phyloP scores from a whole-genome alignment of 2,329 filamentous ascomycete genomes.

The Sporothrix schenckii region DNA sequence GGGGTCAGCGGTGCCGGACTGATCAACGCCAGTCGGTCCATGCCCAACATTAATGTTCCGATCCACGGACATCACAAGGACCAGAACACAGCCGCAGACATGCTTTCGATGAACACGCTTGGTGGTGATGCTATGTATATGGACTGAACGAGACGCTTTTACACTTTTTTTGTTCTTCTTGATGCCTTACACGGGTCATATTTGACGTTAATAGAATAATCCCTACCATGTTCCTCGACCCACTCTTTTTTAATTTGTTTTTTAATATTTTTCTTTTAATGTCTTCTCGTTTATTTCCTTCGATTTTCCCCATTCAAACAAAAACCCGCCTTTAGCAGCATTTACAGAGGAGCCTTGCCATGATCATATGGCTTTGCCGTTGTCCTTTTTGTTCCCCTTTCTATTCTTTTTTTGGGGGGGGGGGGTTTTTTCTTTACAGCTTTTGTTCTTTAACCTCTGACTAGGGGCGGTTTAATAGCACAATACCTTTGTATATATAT shows the following conservation, averaged over 20 bases:
- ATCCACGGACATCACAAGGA: slow-evolving; percentile 43
- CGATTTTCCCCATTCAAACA: no score
- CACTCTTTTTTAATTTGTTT: not conserved
- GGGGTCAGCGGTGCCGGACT: slow-evolving; percentile 34
- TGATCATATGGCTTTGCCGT: not conserved
- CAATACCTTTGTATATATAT: not conserved
- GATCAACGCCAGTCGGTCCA: slow-evolving; percentile 26
- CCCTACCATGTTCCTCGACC: not conserved
- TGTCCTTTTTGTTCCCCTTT: no score
- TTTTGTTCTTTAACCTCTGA: not conserved
- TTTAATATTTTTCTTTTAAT: not conserved
- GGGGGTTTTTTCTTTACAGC: no score
- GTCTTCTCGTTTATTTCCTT: not conserved
- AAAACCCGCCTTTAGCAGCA: no score
- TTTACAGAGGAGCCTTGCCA: not conserved
- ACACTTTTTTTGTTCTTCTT: not conserved
- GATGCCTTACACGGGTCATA: not conserved
- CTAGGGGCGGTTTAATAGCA: not conserved
- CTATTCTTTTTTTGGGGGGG: no score
- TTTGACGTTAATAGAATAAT: not conserved
- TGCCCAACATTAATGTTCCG: slow-evolving; percentile 49
- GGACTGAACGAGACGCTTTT: slow-evolving; percentile 45
- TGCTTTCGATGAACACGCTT: slow-evolving; percentile 53
- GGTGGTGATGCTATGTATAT: slow-evolving; percentile 56
- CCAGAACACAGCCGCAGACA: slow-evolving; percentile 32